Conservation (phyloP, 2,329 filamentous ascomycete species). For the Westerdykella sp. region DNA sequence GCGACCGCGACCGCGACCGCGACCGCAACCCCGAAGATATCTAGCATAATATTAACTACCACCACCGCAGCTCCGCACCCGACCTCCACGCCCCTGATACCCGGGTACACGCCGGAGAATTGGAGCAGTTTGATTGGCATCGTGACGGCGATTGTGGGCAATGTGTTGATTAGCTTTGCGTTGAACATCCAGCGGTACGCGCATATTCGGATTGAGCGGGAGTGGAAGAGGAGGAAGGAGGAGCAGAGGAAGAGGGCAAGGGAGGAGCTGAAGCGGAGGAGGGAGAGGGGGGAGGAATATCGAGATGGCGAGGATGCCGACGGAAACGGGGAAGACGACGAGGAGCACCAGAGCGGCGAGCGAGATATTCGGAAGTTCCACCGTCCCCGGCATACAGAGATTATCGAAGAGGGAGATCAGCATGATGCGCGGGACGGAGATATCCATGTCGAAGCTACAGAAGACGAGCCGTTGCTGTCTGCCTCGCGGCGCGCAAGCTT, state of each 20-base stretch:
- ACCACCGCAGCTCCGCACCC: slow-evolving; percentile 8
- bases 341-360: not conserved
- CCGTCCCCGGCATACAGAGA: slow-evolving; percentile 4
- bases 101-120: slow-evolving; percentile 23
- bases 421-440: slow-evolving; percentile 1
- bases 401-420: not conserved
- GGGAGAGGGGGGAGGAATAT: not conserved
- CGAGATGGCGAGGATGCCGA: slow-evolving; percentile 15
- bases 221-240: slow-evolving; percentile 50
- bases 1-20: not conserved
- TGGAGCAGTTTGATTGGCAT: slow-evolving; percentile 97
- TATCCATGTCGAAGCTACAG: slow-evolving; percentile 14
- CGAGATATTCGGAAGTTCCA: slow-evolving; percentile 2
- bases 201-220: slow-evolving; percentile 73
- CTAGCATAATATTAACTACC: not conserved
- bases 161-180: slow-evolving; percentile 88
- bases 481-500: slow-evolving; percentile 1
- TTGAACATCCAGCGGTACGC: slow-evolving; percentile 96
- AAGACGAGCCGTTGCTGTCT: slow-evolving; percentile 32
- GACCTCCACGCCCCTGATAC: slow-evolving; percentile 7
- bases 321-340: slow-evolving; percentile 27
- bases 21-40: not conserved
- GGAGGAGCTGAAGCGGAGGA: slow-evolving; percentile 13
- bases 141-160: slow-evolving; percentile 83
- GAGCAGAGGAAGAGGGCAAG: slow-evolving; percentile 34